These are phyloP conservation scores for Arthrinium puccinioides DNA, from an alignment of 2,329 filamentous ascomycete genomes.

Conservation along the genomic window DNA sequence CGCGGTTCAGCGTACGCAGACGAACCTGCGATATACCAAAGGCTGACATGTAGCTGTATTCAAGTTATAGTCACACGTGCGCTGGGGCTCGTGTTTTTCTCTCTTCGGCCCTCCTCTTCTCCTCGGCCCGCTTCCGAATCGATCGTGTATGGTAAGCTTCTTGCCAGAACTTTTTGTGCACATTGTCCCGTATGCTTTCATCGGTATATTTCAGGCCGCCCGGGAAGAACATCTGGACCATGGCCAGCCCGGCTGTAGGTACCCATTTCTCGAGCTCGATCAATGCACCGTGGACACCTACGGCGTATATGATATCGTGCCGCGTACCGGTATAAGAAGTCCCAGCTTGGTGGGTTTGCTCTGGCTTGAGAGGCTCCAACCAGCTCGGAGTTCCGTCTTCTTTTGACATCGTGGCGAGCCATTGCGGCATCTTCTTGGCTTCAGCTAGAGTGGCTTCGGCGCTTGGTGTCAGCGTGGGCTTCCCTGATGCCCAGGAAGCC, in stretches of 20 bases:
- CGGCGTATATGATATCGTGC: slow-evolving; percentile 4
- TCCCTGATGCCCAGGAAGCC: no score
- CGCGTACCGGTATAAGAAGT: no score
- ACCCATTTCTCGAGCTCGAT: slow-evolving; percentile 13
- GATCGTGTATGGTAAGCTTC: slow-evolving; percentile 7
- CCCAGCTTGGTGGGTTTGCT: no score
- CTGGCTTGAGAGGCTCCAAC: slow-evolving; percentile 6
- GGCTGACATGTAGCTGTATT: no score
- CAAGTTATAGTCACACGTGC: no score
- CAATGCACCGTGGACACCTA: slow-evolving; percentile 9
- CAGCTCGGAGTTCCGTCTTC: slow-evolving; percentile 5
- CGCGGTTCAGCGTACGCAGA: no score
- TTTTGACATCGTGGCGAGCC: slow-evolving; percentile 5
- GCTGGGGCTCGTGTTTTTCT: no score
- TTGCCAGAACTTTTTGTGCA: slow-evolving; percentile 10
- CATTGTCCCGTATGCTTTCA: slow-evolving; percentile 6
- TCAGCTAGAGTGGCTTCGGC: no score
- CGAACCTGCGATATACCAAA: no score
- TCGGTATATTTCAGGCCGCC: slow-evolving; percentile 6
- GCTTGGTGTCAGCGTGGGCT: no score
- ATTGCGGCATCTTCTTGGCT: slow-evolving; percentile 5
- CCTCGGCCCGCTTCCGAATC: slow-evolving; percentile 5
- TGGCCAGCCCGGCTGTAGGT: slow-evolving; percentile 9
- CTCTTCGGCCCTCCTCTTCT: slow-evolving; percentile 2
- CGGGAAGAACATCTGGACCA: slow-evolving; percentile 9